A percentile compares a stretch with the other conserved stretches of the same genome.
phyloP scores from a whole-genome alignment of 495 filamentous ascomycete species.

The Stereocaulon alpinum region DNA sequence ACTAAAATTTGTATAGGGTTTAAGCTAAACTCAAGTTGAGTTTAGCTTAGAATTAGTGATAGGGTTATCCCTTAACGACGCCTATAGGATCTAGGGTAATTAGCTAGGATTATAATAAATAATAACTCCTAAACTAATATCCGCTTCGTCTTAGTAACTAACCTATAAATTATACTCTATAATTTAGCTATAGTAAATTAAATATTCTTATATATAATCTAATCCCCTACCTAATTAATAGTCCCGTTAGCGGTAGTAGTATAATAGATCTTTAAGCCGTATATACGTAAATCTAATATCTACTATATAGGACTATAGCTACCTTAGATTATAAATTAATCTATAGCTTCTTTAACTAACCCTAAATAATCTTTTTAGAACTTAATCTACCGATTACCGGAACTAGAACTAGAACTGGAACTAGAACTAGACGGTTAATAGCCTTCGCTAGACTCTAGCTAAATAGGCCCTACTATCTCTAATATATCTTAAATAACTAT shows the following conservation, averaged over 20 bases:
- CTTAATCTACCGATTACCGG: neutral
- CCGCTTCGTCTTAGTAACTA: neutral
- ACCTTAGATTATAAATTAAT: neutral
- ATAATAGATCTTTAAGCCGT: conserved; percentile 28
- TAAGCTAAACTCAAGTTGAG: too few relatives aligned
- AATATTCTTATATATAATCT: neutral
- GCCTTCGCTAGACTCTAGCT: too few relatives aligned
- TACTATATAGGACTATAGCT: conserved; percentile 16
- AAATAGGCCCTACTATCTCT: neutral
- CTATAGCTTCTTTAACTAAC: neutral
- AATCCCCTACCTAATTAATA: neutral
- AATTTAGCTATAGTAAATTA: neutral
- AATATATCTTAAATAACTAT: neutral
- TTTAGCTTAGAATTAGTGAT: too few relatives aligned
- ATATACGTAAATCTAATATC: conserved; percentile 25
- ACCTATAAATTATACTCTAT: neutral
- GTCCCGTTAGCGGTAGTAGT: conserved; percentile 16
- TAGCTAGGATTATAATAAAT: too few relatives aligned
- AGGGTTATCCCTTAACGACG: too few relatives aligned
- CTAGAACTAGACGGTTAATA: too few relatives aligned
- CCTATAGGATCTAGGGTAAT: too few relatives aligned
- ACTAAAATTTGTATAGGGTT: too few relatives aligned
- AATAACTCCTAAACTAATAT: too few relatives aligned
- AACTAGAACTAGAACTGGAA: neutral
- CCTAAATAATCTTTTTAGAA: neutral